phyloP scores from a whole-genome alignment of 1,284 basidiomycete genomes.

The Limonomyces culmigenus region DNA sequence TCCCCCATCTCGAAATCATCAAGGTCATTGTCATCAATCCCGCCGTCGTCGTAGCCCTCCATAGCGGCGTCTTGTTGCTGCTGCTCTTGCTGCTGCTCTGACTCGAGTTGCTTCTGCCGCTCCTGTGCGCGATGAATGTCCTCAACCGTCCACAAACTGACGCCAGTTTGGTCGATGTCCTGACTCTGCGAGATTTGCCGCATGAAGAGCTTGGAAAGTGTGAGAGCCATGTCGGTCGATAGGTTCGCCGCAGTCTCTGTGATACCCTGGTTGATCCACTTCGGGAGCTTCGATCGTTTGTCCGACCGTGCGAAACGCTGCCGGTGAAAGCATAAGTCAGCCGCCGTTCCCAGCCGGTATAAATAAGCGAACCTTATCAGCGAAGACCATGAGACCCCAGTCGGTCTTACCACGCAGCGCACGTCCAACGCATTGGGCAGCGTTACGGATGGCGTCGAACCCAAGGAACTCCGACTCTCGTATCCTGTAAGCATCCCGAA shows the following conservation, averaged over 20 bases:
- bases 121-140: slow-evolving; percentile 72
- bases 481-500: slow-evolving; percentile 97
- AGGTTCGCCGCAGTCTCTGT: slow-evolving; percentile 94
- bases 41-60: slow-evolving; percentile 52
- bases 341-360: background rate
- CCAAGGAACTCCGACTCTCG: slow-evolving; percentile 97
- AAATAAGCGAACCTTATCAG: slow-evolving; percentile 72
- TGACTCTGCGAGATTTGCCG: slow-evolving; percentile 94
- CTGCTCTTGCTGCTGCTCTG: slow-evolving; percentile 25
- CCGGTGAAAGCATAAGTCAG: slow-evolving; percentile 3
- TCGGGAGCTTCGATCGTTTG: slow-evolving; percentile 92
- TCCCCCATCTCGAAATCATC: slow-evolving; percentile 23
- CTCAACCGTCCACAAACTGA: slow-evolving; percentile 87
- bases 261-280: slow-evolving; percentile 99
- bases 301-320: slow-evolving; percentile 94
- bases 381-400: slow-evolving; percentile 99
- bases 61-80: slow-evolving; percentile 11
- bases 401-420: slow-evolving; percentile 97
- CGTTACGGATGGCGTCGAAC: slow-evolving; percentile 99
- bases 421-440: slow-evolving; percentile 97
- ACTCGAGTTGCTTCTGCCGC: slow-evolving; percentile 46
- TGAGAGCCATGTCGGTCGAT: slow-evolving; percentile 97
- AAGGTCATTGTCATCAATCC: slow-evolving; percentile 52
- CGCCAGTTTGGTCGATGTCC: slow-evolving; percentile 86
- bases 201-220: slow-evolving; percentile 93